These are phyloP conservation scores for Sordariomycetes sp. DNA, from an alignment of 2,329 filamentous ascomycete species.

Conservation along the genomic window DNA sequence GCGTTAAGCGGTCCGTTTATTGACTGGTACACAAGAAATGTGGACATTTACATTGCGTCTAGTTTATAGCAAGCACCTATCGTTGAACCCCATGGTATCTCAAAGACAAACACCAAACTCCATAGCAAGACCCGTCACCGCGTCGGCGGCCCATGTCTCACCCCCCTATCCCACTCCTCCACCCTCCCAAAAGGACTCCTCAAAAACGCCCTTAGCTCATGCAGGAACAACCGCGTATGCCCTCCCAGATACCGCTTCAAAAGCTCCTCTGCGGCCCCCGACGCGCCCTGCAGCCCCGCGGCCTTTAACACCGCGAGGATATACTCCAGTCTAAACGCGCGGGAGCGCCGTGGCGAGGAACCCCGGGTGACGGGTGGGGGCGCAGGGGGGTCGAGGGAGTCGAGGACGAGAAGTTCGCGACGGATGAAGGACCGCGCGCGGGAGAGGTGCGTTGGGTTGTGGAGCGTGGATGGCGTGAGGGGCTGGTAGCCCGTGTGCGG, in stretches of 20 bases:
- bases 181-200: constrained; percentile 64
- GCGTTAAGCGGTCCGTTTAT: not conserved
- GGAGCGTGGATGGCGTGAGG: constrained; percentile 14
- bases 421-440: constrained; percentile 72
- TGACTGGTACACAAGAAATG: not conserved
- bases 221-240: constrained; percentile 63
- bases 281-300: constrained; percentile 67
- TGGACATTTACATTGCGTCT: not conserved
- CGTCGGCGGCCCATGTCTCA: constrained; percentile 45
- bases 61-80: not conserved
- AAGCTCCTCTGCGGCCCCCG: constrained; percentile 68
- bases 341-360: not conserved
- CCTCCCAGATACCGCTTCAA: constrained; percentile 68
- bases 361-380: not conserved
- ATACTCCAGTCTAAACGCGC: constrained; percentile 68
- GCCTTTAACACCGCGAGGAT: constrained; percentile 72
- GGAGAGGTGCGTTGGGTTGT: constrained; percentile 54
- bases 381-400: not conserved
- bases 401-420: constrained; percentile 71
- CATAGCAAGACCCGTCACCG: not conserved
- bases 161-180: constrained; percentile 66
- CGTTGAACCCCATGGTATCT: not conserved
- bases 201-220: constrained; percentile 74
- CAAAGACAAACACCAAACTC: not conserved
- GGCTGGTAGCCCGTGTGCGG: not conserved